A percentile compares a stretch with the other conserved stretches of the same genome.
Evolutionary conservation across 805 yeast genomes (phyloP).

Genomic region (Cyberlindnera maritima): DNA sequence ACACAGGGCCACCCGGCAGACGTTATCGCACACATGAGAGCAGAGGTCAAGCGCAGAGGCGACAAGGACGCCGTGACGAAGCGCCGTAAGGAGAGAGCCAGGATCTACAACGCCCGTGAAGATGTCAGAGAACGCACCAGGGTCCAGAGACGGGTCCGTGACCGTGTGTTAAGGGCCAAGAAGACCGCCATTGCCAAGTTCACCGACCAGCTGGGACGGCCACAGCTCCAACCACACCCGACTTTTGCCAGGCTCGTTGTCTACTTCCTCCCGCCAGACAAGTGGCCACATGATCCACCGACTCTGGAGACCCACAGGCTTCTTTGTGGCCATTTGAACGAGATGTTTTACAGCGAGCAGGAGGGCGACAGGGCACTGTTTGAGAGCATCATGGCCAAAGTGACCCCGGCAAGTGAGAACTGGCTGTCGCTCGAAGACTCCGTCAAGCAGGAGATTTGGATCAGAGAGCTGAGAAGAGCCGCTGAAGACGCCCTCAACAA

Average conservation of each 20-base stretch:
- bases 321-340: constrained; percentile 28
- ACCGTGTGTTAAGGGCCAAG: constrained; percentile 39
- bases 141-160: constrained; percentile 42
- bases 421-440: constrained; percentile 39
- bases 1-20: constrained; percentile 49
- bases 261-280: constrained; percentile 41
- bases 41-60: constrained; percentile 51
- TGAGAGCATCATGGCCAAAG: constrained; percentile 34
- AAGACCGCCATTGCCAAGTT: constrained; percentile 35
- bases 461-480: constrained; percentile 39
- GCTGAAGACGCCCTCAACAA: constrained; percentile 43
- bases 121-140: constrained; percentile 47
- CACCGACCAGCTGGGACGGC: constrained; percentile 35
- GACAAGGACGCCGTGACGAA: constrained; percentile 40
- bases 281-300: constrained; percentile 56
- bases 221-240: constrained; percentile 41
- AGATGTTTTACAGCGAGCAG: constrained; percentile 16
- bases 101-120: constrained; percentile 43
- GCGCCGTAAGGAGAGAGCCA: constrained; percentile 39
- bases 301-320: constrained; percentile 41
- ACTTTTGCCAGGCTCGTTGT: constrained; percentile 49
- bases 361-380: constrained; percentile 10
- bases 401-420: constrained; percentile 44
- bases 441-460: constrained; percentile 42
- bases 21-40: constrained; percentile 43